These are phyloP conservation scores for Penicillium sp. DNA, from an alignment of 2,329 filamentous ascomycete species.

Conservation along the genomic window DNA sequence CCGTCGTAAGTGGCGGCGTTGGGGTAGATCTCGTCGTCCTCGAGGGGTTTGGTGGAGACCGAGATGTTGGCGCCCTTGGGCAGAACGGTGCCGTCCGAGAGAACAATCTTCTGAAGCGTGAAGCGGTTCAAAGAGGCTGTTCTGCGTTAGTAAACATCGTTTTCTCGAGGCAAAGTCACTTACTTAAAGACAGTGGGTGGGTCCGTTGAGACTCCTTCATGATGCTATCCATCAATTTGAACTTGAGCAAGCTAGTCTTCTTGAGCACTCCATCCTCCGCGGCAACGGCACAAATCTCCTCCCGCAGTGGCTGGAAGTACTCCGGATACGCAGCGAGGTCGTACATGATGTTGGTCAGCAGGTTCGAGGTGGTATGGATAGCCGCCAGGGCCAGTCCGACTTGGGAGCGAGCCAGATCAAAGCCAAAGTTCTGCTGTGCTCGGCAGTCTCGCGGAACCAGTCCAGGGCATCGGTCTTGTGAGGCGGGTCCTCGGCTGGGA, in stretches of 20 bases:
- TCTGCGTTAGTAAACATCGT: neutral
- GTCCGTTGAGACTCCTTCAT: conserved; percentile 38
- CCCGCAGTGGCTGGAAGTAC: conserved; percentile 53
- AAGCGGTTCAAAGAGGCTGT: conserved; percentile 30
- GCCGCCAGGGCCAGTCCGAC: conserved; percentile 34
- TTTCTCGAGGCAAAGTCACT: conserved; percentile 1
- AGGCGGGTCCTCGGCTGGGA: conserved; percentile 15
- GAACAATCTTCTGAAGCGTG: conserved; percentile 21
- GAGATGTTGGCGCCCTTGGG: conserved; percentile 30
- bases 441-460: conserved; percentile 28
- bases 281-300: conserved; percentile 52
- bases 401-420: conserved; percentile 24
- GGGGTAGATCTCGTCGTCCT: conserved; percentile 31
- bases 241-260: conserved; percentile 35
- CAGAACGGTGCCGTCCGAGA: conserved; percentile 34
- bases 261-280: conserved; percentile 42
- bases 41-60: conserved; percentile 25
- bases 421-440: conserved; percentile 2
- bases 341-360: conserved; percentile 54
- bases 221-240: conserved; percentile 39
- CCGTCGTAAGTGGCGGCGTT: conserved; percentile 35
- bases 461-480: conserved; percentile 30
- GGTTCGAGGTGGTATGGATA: conserved; percentile 37
- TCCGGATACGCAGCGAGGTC: conserved; percentile 56
- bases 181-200: conserved; percentile 30